Evolutionary conservation across 306 rosid genomes (phyloP), one percentile per base, ranked within the genome.

Genomic region (Oxytropis ochrocephala): DNA sequence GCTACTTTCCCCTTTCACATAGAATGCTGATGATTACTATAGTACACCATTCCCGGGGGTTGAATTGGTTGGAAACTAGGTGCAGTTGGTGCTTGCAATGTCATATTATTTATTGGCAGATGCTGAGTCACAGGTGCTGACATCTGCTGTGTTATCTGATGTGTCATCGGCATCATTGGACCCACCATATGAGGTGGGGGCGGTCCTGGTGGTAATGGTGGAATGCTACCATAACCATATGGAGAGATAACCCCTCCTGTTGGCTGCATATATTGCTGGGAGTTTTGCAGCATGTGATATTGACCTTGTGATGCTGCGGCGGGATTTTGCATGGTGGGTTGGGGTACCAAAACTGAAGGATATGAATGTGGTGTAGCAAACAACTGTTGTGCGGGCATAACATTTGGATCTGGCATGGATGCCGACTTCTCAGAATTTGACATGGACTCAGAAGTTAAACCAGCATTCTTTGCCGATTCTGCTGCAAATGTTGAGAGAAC

Each of bases 401-500:
- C 89, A 41, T 78, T 84, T 14, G 85, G 82, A 69, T 88, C 97
- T 33, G 96, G 78, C 36, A 66, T 60, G 7, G 83, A 75, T 24
- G 32, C 16, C 41, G 87, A 67, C 29, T 63, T 81, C 57, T 85
- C 88, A 5, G 91, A 77, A 70, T 87, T 82, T 33, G 84, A 59
- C 44, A 71, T 54, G 47, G 93, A 72, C 63, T 77, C 82, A 6
- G 79, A 73, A 24, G 82, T 54, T 59, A 91, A 79, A 70, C 91
- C 84, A 6, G 87, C 92, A 56, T 69, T 87, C 69, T 87, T 89
- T 21, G 96, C 91, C 86, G 82, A 95, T 80, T 92, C 89, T 0
- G 89, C 92, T 17, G 96, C 97, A 67, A 92, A 87, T 38, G 95
- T 75, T 21, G 91, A 84, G 71, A 92, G 97, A 72, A 92, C 97